phyloP scores from a whole-genome alignment of 768 basidiomycete genomes.

The Pholiota molesta region DNA sequence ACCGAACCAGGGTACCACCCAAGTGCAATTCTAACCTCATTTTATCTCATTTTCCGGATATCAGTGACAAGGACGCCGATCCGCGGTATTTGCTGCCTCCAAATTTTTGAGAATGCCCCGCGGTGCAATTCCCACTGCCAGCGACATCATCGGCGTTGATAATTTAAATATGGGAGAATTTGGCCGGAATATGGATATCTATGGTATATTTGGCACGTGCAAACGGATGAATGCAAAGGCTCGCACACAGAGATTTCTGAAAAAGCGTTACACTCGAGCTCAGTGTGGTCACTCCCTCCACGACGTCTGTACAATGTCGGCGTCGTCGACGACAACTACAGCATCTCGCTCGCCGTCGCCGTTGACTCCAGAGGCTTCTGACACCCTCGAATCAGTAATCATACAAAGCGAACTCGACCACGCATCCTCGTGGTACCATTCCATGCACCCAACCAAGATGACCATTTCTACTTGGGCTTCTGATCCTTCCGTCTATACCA shows the following conservation, averaged over 20 bases:
- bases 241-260: constrained; percentile 13
- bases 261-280: constrained; percentile 22
- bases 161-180: neutral
- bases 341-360: constrained; percentile 77
- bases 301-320: constrained; percentile 48
- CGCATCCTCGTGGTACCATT: constrained; percentile 59
- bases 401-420: constrained; percentile 55
- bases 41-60: neutral
- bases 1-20: neutral
- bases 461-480: constrained; percentile 46
- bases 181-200: neutral
- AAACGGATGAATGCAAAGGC: neutral
- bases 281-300: constrained; percentile 18
- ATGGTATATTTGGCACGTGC: neutral
- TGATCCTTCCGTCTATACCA: constrained; percentile 38
- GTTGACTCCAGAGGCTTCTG: constrained; percentile 65
- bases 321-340: constrained; percentile 55
- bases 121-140: neutral
- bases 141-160: neutral
- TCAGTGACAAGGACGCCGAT: neutral
- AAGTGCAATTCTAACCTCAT: neutral
- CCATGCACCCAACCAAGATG: constrained; percentile 45
- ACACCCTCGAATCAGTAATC: constrained; percentile 50
- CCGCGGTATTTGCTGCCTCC: constrained; percentile 1
- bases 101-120: neutral